Base-by-base conservation (phyloP, 129 eudicot species). In the Tagetes erecta region DNA sequence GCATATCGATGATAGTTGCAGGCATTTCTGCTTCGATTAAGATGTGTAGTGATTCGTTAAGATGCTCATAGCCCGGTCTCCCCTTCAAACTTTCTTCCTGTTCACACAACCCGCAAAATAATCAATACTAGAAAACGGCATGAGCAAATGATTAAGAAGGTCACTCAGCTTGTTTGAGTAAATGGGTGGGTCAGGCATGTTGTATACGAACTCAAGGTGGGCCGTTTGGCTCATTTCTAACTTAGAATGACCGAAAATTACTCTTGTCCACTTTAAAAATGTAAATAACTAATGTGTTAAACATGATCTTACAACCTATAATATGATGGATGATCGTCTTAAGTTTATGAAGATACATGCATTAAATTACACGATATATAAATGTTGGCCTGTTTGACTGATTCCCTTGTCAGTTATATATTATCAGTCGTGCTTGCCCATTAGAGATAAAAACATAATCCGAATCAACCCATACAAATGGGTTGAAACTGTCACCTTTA, bases 41-140 rank as follows among this genome's bases (percentile, higher is more conserved):
- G 44, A 90, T 83, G 74, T 90, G 96, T 35, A 90, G 81, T 63
- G 84, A 92, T n/a, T 89, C 96, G 52, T 76, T 87, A 37, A 89
- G 84, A 67, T 89, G 96, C 79, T 89, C 96, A 64, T 90, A 90
- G 31, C 96, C 96, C 11, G 90, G 96, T 75, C 86, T 81, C 52
- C 92, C 96, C 76, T 87, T 83, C 69, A 90, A 68, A 51, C 82
- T 90, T 66, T 90, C 96, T 81, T 90, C 96, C 96, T 90, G 31
- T 68, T 74, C 20, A 33, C 30, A 14, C 72, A 30, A 38, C 4
- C 60, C 60, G 35, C 44, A 8, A 42, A 55, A 57, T 1, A 60
- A 20, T 60, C 39, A 6, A 69, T 56, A 70, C 33, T 30, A 46
- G 72, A 39, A 20, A 71, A 62, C 14, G 40, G 9, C 46, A n/a